Conservation (phyloP, 768 basidiomycete genomes). For the Bullera alba region DNA sequence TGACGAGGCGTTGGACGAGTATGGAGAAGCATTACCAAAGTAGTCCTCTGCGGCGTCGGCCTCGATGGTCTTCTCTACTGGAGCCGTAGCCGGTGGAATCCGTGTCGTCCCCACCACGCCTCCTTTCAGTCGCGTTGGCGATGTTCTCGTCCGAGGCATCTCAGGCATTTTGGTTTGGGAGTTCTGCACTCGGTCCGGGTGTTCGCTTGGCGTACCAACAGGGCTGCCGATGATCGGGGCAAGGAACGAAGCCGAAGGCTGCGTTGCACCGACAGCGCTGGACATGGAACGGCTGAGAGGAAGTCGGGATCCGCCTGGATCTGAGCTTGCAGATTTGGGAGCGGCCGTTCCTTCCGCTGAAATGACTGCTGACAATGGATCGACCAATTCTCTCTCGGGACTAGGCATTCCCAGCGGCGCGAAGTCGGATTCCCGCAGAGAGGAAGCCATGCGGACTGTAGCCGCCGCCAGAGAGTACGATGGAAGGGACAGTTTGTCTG, state of each 20-base stretch:
- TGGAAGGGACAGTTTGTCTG: slow-evolving; percentile 27
- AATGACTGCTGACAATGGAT: slow-evolving; percentile 58
- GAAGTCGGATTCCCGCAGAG: slow-evolving; percentile 51
- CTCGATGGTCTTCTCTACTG: slow-evolving; percentile 62
- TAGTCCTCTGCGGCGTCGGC: slow-evolving; percentile 46
- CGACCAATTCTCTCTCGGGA: slow-evolving; percentile 83
- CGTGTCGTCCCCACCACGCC: slow-evolving; percentile 11
- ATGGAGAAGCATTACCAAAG: slow-evolving; percentile 24
- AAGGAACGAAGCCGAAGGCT: slow-evolving; percentile 19
- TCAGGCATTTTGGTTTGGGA: slow-evolving; percentile 38
- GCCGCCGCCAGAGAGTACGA: slow-evolving; percentile 40
- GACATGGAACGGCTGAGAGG: slow-evolving; percentile 42
- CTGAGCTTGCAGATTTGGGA: slow-evolving; percentile 22
- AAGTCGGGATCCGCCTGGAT: slow-evolving; percentile 42
- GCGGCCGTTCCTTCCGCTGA: neutral
- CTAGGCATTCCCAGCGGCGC: slow-evolving; percentile 81
- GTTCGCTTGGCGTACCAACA: slow-evolving; percentile 47
- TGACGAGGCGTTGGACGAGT: slow-evolving; percentile 20
- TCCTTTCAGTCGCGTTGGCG: slow-evolving; percentile 26
- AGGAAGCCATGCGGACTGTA: slow-evolving; percentile 37
- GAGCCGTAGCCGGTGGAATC: slow-evolving; percentile 47
- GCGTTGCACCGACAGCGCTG: slow-evolving; percentile 49
- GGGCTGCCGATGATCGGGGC: slow-evolving; percentile 34
- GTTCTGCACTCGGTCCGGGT: slow-evolving; percentile 39
- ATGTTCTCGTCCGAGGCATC: slow-evolving; percentile 7